Evolutionary conservation across 1,284 basidiomycete genomes (phyloP).

Genomic region (Ganoderma meredithae): DNA sequence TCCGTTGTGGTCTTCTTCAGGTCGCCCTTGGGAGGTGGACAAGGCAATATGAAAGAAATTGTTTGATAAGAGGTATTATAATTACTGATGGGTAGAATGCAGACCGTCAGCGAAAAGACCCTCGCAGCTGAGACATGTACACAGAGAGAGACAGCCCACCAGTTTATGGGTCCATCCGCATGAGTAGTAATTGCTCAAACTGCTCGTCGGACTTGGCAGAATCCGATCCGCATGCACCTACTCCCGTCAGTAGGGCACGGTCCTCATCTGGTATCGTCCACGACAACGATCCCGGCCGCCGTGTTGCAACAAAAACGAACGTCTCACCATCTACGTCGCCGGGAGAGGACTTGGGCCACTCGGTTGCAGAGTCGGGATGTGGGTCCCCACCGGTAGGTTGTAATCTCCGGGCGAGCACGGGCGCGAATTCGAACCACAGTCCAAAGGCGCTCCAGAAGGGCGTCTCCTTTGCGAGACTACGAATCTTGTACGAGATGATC

Average conservation of each 20-base stretch:
- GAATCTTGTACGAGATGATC: slow-evolving; percentile 78
- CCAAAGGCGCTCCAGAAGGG: slow-evolving; percentile 87
- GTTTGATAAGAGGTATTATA: too few relatives aligned
- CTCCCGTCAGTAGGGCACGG: slow-evolving; percentile 60
- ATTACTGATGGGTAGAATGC: too few relatives aligned
- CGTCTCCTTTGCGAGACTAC: slow-evolving; percentile 79
- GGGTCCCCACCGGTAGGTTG: background rate
- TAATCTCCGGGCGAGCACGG: slow-evolving; percentile 56
- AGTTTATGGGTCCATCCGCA: slow-evolving; percentile 41
- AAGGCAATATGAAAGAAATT: too few relatives aligned
- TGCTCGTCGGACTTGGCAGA: slow-evolving; percentile 64
- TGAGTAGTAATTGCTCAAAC: slow-evolving; percentile 73
- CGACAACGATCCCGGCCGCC: slow-evolving; percentile 59
- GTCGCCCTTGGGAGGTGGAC: too few relatives aligned
- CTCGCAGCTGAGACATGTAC: background rate
- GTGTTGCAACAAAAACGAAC: slow-evolving; percentile 67
- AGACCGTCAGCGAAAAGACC: background rate
- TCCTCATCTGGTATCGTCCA: slow-evolving; percentile 66
- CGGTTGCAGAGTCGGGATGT: background rate
- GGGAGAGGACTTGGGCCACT: slow-evolving; percentile 39
- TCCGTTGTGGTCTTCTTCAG: too few relatives aligned
- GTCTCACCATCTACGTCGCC: slow-evolving; percentile 49
- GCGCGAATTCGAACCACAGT: slow-evolving; percentile 78
- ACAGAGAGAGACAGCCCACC: background rate
- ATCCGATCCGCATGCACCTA: slow-evolving; percentile 53